These are phyloP conservation scores for Fusarium haematococcum DNA, from an alignment of 2,329 filamentous ascomycete species.

Conservation along the genomic window DNA sequence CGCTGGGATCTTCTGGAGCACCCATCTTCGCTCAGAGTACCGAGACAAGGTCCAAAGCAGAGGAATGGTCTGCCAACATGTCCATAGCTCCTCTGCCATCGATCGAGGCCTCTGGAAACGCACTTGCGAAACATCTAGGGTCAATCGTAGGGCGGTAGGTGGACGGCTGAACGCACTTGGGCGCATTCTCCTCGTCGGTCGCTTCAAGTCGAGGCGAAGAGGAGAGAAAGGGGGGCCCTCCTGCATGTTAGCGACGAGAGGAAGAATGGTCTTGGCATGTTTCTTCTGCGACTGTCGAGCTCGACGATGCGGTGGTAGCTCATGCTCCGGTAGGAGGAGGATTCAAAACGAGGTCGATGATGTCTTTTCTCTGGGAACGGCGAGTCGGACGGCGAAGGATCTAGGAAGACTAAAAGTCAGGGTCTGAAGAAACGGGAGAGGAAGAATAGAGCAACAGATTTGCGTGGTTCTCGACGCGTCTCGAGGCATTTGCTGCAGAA, in stretches of 20 bases:
- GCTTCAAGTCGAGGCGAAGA: conserved; percentile 13
- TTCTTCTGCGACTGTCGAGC: background rate
- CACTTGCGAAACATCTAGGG: background rate
- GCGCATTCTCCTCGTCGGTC: background rate
- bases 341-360: background rate
- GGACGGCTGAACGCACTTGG: background rate
- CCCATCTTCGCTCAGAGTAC: conserved; percentile 18
- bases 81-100: conserved; percentile 17
- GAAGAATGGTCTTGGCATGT: background rate
- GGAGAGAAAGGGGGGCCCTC: background rate
- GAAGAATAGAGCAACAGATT: conserved; percentile 19
- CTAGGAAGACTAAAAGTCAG: background rate
- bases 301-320: background rate
- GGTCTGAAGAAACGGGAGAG: conserved; percentile 6
- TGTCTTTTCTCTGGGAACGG: background rate
- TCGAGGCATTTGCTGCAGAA: conserved; percentile 12
- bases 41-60: conserved; percentile 3
- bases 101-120: background rate
- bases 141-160: background rate
- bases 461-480: conserved; percentile 13
- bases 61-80: conserved; percentile 24
- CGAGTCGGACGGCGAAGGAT: background rate
- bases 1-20: conserved; percentile 16
- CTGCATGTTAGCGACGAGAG: background rate
- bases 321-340: background rate